Evolutionary conservation across 257 asterid genomes (phyloP).

Genomic region (Penstemon eatonii): DNA sequence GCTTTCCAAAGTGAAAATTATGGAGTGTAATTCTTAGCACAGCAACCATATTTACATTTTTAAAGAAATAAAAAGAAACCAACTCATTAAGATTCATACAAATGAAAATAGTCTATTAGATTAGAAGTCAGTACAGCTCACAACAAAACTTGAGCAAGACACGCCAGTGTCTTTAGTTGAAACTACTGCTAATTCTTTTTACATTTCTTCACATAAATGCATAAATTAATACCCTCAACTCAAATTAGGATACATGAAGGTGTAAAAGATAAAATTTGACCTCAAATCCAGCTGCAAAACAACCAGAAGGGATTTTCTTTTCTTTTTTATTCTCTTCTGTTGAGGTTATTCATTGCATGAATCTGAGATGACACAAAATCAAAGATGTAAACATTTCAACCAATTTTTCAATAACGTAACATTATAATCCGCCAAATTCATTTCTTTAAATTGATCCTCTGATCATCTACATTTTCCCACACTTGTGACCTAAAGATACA

Average conservation of each 20-base stretch:
- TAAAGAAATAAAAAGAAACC: neutral
- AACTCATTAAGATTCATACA: neutral
- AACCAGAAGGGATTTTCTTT: conserved; percentile 21
- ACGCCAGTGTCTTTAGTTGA: conserved; percentile 35
- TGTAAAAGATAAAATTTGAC: neutral
- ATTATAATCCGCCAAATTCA: neutral
- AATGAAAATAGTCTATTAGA: conserved; percentile 13
- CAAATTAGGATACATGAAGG: neutral
- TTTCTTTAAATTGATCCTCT: conserved; percentile 30
- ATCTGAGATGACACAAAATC: conserved; percentile 31
- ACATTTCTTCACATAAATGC: conserved; percentile 3
- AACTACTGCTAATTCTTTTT: conserved; percentile 30
- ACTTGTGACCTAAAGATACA: neutral
- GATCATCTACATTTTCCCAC: conserved; percentile 9
- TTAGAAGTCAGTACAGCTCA: conserved; percentile 51
- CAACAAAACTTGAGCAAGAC: conserved; percentile 30
- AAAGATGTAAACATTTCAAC: conserved; percentile 46
- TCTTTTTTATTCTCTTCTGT: conserved; percentile 27
- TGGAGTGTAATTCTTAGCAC: no score
- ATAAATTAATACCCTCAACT: neutral
- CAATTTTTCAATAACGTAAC: conserved; percentile 25
- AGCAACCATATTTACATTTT: no score
- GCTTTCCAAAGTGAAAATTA: no score
- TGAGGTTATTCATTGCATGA: conserved; percentile 23
- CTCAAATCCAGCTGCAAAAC: neutral